A percentile compares a stretch with the other conserved stretches of the same genome.
These are phyloP conservation scores for Breynia disticha DNA, from an alignment of 441 rosid species.

Conservation along the genomic window DNA sequence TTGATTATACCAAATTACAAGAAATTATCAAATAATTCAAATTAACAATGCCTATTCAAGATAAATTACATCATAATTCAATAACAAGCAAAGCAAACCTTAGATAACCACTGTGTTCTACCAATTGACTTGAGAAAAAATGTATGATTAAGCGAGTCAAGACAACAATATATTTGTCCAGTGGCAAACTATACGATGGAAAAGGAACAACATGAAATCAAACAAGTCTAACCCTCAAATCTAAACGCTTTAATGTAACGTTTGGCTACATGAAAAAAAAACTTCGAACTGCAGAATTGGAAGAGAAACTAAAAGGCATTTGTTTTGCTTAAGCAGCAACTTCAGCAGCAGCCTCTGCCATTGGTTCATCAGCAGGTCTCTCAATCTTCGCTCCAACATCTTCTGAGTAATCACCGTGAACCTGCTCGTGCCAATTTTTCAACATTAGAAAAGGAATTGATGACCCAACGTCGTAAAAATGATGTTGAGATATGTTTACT, in stretches of 20 bases:
- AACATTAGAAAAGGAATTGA: not conserved
- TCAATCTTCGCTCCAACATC: constrained; percentile 81
- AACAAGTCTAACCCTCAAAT: too few relatives aligned
- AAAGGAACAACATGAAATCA: too few relatives aligned
- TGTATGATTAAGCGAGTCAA: too few relatives aligned
- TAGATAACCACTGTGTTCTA: too few relatives aligned
- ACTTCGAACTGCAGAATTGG: not conserved
- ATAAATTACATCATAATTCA: too few relatives aligned
- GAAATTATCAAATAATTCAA: too few relatives aligned
- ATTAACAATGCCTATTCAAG: not conserved
- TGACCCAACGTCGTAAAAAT: not conserved
- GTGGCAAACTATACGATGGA: too few relatives aligned
- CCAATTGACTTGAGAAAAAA: too few relatives aligned
- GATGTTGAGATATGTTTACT: not conserved
- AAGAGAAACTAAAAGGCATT: not conserved
- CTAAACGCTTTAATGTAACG: not conserved
- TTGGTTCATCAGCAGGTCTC: constrained; percentile 67
- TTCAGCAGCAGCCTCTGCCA: constrained; percentile 42
- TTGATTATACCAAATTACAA: too few relatives aligned
- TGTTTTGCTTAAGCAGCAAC: not conserved
- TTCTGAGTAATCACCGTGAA: constrained; percentile 77
- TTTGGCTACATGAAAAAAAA: not conserved
- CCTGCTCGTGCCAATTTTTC: constrained; percentile 24
- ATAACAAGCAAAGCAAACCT: too few relatives aligned
- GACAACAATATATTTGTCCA: too few relatives aligned